Base-by-base conservation (phyloP, 2,329 filamentous ascomycete genomes). In the Neofusicoccum ribis region DNA sequence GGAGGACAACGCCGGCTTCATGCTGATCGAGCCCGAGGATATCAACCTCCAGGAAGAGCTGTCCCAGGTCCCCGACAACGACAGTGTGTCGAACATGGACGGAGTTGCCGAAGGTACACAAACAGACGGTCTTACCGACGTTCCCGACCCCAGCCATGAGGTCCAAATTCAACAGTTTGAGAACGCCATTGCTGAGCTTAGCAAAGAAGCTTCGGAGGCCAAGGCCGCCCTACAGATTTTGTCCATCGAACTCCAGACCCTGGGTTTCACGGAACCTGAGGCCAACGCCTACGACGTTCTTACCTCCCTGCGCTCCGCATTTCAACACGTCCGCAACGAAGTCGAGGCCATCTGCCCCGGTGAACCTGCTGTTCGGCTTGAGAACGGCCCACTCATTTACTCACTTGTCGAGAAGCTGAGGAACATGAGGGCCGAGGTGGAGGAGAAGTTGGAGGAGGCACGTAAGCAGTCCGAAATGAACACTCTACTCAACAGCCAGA, bases 211-310 rank as follows among this genome's bases (percentile, higher is more conserved):
- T 5, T 76, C 77, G 43, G 74, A 79, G 17, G 75, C 78, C 5
- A 76, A 77, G 66, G 74, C 78, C 4, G 72, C 76, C 5, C 72
- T 83, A 3, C 73, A 79, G 36, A 73, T 82, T 44, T 70, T 82
- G 14, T 72, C 76, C 9, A 77, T 83, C 23, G 79, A 82, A 66
- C 71, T 83, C 3, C 73, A 79, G 63, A 78, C 77, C 36, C 74
- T 83, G 17, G 76, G 79, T 31, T 78, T 82, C 66, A 69, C 77
- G 5, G 70, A 72, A 14, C 69, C 72, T 1, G 76, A 77, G 15
- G 69, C 73, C 15, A 71, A 70, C 7, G 70, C 72, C 27, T 69
- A 73, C 14, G 67, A 60, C 23, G 77, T 83, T 27, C 68, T 83
- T 20, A 67, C 70, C 27, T 75, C 74, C 60, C 74, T 83, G 51